Percentiles rank a stretch among this genome's conserved stretches.
phyloP scores from a whole-genome alignment of 306 rosid genomes.

The Lathyrus sativus region DNA sequence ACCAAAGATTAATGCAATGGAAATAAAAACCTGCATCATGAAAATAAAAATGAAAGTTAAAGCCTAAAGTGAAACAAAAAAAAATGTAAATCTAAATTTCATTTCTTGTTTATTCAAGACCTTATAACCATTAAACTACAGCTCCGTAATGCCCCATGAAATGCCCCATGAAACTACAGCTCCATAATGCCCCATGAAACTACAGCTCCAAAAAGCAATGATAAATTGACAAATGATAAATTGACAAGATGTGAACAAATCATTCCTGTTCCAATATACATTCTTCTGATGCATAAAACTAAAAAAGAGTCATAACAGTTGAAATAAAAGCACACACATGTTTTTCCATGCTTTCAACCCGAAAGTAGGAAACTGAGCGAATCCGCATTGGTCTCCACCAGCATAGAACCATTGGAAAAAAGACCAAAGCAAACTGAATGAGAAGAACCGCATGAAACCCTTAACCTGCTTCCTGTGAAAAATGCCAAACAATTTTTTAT shows the following conservation, averaged over 20 bases:
- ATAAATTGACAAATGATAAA: no score
- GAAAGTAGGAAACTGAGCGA: conserved; percentile 79
- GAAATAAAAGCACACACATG: conserved; percentile 53
- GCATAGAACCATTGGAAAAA: conserved; percentile 90
- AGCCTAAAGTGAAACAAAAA: conserved; percentile 10
- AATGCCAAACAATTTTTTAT: conserved; percentile 36
- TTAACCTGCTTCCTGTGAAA: conserved; percentile 76
- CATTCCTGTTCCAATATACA: conserved; percentile 96
- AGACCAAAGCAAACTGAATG: conserved; percentile 78
- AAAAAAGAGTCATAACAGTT: not conserved
- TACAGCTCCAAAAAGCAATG: conserved; percentile 80
- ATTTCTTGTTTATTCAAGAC: conserved; percentile 41
- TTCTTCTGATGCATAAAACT: not conserved
- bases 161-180: no score
- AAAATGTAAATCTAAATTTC: conserved; percentile 3
- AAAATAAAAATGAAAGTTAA: conserved; percentile 29
- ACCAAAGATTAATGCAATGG: conserved; percentile 84
- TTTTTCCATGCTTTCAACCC: conserved; percentile 78
- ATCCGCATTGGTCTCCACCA: conserved; percentile 79
- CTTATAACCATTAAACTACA: conserved; percentile 92
- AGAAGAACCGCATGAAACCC: conserved; percentile 68
- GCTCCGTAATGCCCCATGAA: no score
- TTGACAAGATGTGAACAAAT: conserved; percentile 60
- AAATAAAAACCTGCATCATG: conserved; percentile 70
- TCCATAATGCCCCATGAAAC: conserved; percentile 93